phyloP scores from a whole-genome alignment of 129 eudicot genomes.

The Arctium minus region DNA sequence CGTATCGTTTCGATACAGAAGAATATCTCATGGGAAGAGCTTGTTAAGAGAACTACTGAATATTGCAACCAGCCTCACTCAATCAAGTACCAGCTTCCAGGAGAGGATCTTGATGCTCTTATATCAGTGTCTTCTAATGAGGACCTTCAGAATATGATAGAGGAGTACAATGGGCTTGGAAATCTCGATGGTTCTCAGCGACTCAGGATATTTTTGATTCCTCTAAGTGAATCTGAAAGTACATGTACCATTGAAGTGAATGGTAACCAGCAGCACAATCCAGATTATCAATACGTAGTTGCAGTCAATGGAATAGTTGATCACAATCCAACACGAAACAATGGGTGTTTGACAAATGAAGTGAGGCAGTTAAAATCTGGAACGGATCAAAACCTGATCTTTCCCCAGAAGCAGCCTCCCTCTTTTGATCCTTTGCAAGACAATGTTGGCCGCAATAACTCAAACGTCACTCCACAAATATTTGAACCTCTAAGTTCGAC shows the following conservation, averaged over 20 bases:
- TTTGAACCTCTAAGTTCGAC: slow-evolving; percentile 23
- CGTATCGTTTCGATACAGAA: slow-evolving; percentile 57
- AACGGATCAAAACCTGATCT: slow-evolving; percentile 26
- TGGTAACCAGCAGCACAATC: slow-evolving; percentile 31
- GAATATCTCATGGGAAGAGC: slow-evolving; percentile 52
- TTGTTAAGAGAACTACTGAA: slow-evolving; percentile 38
- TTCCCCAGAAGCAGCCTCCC: slow-evolving; percentile 20
- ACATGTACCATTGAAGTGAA: slow-evolving; percentile 19
- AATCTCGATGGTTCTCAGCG: slow-evolving; percentile 47
- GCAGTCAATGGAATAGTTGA: slow-evolving; percentile 62
- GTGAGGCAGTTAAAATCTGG: slow-evolving; percentile 16
- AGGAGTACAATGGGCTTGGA: slow-evolving; percentile 51
- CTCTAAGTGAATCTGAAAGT: slow-evolving; percentile 47
- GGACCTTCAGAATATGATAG: slow-evolving; percentile 74
- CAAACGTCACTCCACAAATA: slow-evolving; percentile 8
- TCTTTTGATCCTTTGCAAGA: slow-evolving; percentile 23
- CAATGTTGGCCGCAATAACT: slow-evolving; percentile 15
- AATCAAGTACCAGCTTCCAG: slow-evolving; percentile 68
- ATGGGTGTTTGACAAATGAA: slow-evolving; percentile 25
- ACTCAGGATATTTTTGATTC: slow-evolving; percentile 61
- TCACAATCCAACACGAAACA: slow-evolving; percentile 19
- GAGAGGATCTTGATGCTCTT: slow-evolving; percentile 78
- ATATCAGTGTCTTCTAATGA: slow-evolving; percentile 70
- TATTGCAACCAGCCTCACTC: slow-evolving; percentile 55
- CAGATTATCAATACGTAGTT: slow-evolving; percentile 65